These are phyloP conservation scores for Ministeria vibrans DNA, from an alignment of 78 protist species.

Conservation along the genomic window DNA sequence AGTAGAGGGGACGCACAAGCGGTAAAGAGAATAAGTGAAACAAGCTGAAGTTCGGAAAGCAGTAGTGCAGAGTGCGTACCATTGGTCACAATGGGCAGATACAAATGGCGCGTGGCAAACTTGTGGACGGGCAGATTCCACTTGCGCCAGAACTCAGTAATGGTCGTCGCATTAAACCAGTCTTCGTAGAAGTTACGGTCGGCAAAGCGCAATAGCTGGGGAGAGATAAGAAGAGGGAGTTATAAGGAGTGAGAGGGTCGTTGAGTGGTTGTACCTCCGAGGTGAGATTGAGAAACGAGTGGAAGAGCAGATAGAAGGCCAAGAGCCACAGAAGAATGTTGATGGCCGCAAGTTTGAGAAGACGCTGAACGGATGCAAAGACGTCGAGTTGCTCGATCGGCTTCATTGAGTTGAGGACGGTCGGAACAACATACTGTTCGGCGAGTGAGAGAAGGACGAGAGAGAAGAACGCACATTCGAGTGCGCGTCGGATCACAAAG, in stretches of 20 bases:
- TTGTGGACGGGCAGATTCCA: slow-evolving; percentile 83
- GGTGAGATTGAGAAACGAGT: slow-evolving; percentile 31
- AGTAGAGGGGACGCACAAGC: too few species aligned
- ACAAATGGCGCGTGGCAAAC: slow-evolving; percentile 55
- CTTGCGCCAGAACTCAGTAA: slow-evolving; percentile 65
- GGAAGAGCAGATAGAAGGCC: slow-evolving; percentile 17
- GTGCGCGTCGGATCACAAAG: slow-evolving; percentile 4
- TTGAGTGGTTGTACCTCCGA: too few species aligned
- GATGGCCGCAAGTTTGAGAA: slow-evolving; percentile 26
- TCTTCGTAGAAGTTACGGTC: slow-evolving; percentile 44
- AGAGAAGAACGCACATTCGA: slow-evolving; percentile 16
- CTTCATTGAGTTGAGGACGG: not conserved
- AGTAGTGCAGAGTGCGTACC: too few species aligned
- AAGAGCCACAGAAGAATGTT: slow-evolving; percentile 3
- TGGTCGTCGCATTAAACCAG: slow-evolving; percentile 61
- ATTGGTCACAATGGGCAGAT: slow-evolving; percentile 20
- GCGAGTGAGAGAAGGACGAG: not conserved
- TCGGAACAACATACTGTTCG: slow-evolving; percentile 21
- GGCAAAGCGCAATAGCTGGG: slow-evolving; percentile 29
- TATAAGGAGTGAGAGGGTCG: too few species aligned
- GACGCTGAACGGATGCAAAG: slow-evolving; percentile 6
- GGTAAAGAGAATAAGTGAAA: too few species aligned
- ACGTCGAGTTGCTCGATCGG: slow-evolving; percentile 7
- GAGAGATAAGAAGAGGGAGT: too few species aligned
- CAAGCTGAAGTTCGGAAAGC: too few species aligned